Percentiles rank a stretch among this genome's conserved stretches.
Conservation (phyloP, 2,329 filamentous ascomycete species). For the Trichoderma brevicompactum region DNA sequence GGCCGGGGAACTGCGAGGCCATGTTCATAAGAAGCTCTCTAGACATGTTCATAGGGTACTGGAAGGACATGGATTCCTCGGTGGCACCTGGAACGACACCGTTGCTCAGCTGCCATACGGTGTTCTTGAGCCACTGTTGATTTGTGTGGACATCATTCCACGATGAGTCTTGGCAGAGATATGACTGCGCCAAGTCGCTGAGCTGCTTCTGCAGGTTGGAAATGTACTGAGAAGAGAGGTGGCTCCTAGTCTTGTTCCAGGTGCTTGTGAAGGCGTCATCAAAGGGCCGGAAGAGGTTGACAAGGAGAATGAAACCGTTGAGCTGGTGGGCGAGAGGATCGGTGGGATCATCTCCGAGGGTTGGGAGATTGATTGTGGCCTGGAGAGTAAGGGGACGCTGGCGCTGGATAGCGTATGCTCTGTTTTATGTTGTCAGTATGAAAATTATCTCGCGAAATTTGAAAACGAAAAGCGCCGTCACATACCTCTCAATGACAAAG, state of each 20-base stretch:
- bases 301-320: conserved; percentile 62
- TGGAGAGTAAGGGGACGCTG: conserved; percentile 72
- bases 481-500: conserved; percentile 70
- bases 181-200: conserved; percentile 56
- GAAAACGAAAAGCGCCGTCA: background rate
- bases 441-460: too few species aligned
- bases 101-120: conserved; percentile 66
- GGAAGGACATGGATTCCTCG: conserved; percentile 63
- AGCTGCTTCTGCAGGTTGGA: conserved; percentile 65
- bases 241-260: conserved; percentile 68
- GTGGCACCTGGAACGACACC: conserved; percentile 51
- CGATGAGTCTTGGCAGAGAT: conserved; percentile 58
- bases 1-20: conserved; percentile 71
- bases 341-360: conserved; percentile 62
- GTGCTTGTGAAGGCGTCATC: conserved; percentile 66
- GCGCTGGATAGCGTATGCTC: conserved; percentile 73
- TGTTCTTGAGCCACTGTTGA: conserved; percentile 68
- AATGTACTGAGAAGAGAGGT: conserved; percentile 62
- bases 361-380: conserved; percentile 68
- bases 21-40: conserved; percentile 66
- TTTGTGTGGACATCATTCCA: conserved; percentile 60
- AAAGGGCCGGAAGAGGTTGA: conserved; percentile 67
- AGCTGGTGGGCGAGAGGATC: conserved; percentile 59
- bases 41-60: conserved; percentile 66
- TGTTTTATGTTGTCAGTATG: conserved; percentile 32